phyloP scores from a whole-genome alignment of 139 green algal species.

The Dunaliella primolecta region DNA sequence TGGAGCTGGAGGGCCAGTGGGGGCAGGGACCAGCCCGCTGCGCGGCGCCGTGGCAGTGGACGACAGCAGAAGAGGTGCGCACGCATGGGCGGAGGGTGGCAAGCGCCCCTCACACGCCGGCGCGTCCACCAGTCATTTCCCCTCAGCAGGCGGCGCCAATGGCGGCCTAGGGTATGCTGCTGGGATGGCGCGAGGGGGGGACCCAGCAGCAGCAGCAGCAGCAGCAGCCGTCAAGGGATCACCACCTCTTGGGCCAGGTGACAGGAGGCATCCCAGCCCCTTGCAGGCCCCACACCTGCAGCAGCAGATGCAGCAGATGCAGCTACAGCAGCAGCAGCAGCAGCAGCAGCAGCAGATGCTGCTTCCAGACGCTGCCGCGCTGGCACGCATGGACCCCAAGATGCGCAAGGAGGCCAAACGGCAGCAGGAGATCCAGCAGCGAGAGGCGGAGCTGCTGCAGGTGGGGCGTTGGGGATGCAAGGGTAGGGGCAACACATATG shows the following conservation, averaged over 20 bases:
- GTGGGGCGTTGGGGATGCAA: no score
- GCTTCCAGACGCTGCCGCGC: neutral
- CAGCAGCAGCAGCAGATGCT: neutral
- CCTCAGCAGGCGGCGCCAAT: neutral
- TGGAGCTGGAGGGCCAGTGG: neutral
- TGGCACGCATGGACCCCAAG: no score
- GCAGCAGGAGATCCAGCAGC: slow-evolving; percentile 35
- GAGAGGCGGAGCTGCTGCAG: slow-evolving; percentile 47
- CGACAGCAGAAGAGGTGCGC: neutral
- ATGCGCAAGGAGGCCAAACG: slow-evolving; percentile 27
- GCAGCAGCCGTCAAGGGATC: neutral
- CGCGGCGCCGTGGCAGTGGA: neutral
- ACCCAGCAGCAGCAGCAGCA: neutral
- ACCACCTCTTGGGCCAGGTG: neutral
- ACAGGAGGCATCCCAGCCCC: neutral
- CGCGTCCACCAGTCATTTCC: neutral
- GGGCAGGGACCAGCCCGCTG: neutral
- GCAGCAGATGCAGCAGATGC: neutral
- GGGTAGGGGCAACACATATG: no score
- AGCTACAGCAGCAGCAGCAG: neutral
- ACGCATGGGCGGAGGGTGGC: neutral
- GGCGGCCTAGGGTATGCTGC: neutral
- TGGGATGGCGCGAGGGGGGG: no score
- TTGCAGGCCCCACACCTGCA: neutral
- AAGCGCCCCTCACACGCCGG: neutral